phyloP scores from a whole-genome alignment of 805 yeast genomes.

The Candida khao-thaluensis region DNA sequence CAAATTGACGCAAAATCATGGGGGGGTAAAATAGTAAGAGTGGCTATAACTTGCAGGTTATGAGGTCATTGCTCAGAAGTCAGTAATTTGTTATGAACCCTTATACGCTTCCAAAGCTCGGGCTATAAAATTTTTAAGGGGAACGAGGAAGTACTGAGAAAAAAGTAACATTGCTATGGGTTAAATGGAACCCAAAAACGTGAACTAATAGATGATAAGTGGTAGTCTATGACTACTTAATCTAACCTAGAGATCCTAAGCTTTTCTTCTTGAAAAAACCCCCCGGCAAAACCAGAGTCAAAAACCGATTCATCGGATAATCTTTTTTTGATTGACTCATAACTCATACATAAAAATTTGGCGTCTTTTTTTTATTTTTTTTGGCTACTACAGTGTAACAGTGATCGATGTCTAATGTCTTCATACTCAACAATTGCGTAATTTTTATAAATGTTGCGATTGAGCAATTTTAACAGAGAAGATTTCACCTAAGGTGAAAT shows the following conservation, averaged over 20 bases:
- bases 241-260: neutral
- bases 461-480: conserved; percentile 4
- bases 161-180: neutral
- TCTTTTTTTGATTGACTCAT: conserved; percentile 8
- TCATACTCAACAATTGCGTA: neutral
- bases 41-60: conserved; percentile 7
- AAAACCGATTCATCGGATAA: conserved; percentile 4
- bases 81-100: neutral
- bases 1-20: neutral
- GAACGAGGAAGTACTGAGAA: neutral
- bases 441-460: neutral
- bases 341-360: conserved; percentile 8
- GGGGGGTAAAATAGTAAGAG: neutral
- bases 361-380: conserved; percentile 7
- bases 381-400: neutral
- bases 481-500: neutral
- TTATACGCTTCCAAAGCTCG: neutral
- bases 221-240: no score
- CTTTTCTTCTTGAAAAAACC: neutral
- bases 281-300: neutral
- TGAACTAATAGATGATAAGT: no score
- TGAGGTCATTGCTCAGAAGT: conserved; percentile 3
- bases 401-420: neutral
- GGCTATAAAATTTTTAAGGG: conserved; percentile 6
- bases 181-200: no score